Evolutionary conservation across 2,329 filamentous ascomycete genomes (phyloP).

Genomic region (Tolypocladium tropicale): DNA sequence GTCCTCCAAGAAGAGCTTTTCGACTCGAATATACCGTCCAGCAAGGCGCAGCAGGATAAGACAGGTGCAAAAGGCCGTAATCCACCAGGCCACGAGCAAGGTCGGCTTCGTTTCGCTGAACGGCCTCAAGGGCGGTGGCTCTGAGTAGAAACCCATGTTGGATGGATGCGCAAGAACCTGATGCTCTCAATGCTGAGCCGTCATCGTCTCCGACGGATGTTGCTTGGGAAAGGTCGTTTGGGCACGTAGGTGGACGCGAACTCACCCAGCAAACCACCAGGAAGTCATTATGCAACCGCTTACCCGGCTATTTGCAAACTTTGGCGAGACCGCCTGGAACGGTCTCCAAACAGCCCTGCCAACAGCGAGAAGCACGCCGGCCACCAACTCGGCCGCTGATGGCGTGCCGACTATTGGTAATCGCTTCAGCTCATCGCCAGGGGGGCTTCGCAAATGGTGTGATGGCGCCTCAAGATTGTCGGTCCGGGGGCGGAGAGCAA

Average conservation of each 20-base stretch:
- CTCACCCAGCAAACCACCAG: neutral
- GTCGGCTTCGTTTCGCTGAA: conserved; percentile 69
- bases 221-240: neutral
- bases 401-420: neutral
- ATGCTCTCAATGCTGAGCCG: neutral
- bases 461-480: neutral
- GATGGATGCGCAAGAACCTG: neutral
- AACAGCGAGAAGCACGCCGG: neutral
- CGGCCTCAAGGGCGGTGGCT: conserved; percentile 6
- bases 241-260: neutral
- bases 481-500: neutral
- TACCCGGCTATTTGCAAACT: neutral
- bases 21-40: conserved; percentile 78
- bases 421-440: neutral
- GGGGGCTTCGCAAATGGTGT: neutral
- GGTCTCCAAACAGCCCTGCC: too few relatives aligned
- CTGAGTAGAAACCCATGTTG: neutral
- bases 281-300: too few relatives aligned
- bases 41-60: conserved; percentile 73
- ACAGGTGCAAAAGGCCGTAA: conserved; percentile 67
- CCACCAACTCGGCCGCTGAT: neutral
- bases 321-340: neutral
- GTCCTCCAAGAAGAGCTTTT: conserved; percentile 80
- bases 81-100: conserved; percentile 93
- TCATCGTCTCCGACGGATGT: neutral